phyloP scores from a whole-genome alignment of 139 green algal species.

The Haematococcus sp. region DNA sequence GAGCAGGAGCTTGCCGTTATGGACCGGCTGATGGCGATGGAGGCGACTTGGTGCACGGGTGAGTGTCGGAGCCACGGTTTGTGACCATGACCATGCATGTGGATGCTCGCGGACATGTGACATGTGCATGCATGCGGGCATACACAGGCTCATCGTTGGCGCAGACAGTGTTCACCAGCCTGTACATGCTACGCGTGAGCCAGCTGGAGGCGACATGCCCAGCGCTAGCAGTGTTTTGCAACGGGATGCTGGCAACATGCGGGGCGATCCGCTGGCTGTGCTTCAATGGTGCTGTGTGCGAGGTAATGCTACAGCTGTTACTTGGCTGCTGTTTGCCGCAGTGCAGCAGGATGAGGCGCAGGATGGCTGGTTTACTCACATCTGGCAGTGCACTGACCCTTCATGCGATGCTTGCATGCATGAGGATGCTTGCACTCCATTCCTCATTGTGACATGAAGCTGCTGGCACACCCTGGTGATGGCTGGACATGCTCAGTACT shows the following conservation, averaged over 20 bases:
- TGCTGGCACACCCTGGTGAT: too few species aligned
- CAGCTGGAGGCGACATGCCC: neutral
- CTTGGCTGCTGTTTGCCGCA: neutral
- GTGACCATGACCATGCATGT: neutral
- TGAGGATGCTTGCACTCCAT: too few species aligned
- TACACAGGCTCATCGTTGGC: constrained; percentile 58
- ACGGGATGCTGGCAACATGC: constrained; percentile 48
- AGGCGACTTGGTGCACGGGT: constrained; percentile 61
- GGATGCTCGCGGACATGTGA: neutral
- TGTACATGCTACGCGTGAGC: constrained; percentile 73
- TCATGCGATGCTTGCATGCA: too few species aligned
- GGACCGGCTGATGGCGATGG: constrained; percentile 55
- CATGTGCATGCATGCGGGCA: constrained; percentile 1
- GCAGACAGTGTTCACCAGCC: constrained; percentile 79
- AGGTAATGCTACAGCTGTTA: too few species aligned
- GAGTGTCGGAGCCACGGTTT: too few species aligned
- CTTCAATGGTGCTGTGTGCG: constrained; percentile 55
- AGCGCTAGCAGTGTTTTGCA: constrained; percentile 66
- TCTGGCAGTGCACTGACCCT: too few species aligned
- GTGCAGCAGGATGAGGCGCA: too few species aligned
- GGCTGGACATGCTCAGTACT: too few species aligned
- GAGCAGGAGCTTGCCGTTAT: constrained; percentile 32
- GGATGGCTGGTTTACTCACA: too few species aligned
- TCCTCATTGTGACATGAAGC: too few species aligned
- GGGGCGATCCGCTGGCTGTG: constrained; percentile 54